Base-by-base conservation (phyloP, 768 basidiomycete genomes). In the Boletellus emodensis region DNA sequence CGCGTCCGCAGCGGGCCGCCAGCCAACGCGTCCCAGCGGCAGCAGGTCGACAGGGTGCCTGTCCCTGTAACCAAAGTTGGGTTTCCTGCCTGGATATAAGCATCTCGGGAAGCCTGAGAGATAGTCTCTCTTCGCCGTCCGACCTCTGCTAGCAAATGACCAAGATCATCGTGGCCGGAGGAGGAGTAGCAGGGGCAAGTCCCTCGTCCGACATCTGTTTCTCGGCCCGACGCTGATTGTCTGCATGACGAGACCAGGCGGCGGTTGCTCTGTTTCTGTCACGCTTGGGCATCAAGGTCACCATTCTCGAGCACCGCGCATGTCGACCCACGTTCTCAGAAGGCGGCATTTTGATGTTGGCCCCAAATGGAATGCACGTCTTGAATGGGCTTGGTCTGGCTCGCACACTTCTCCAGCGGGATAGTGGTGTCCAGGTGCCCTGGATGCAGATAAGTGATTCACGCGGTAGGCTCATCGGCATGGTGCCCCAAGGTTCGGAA, bases 331-430 rank as follows among this genome's bases (percentile, higher is more conserved):
- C 42, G 10, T 26, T 54, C n/a, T 34, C 54, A 13, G 61, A 63
- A 51, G 60, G 63, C 18, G 65, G 61, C 0, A 56, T 67, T 14
- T 43, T 67, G 52, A 59, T 64, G 65, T 42, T 69, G 34, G 62
- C 51, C 22, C 57, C 62, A 3, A 67, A 67, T 34, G 67, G 65
- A 26, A 59, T 68, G 61, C 47, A 63, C 20, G 61, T 63, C 40
- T 41, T 67, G 46, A 49, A 57, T 9, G 62, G 62, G 32, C 65
- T 69, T 26, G 61, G 45, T 13, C 48, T 69, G 13, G 63, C 59
- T 11, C 51, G 15, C 20, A 51, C 49, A 6, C 61, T 69, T 44
- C 57, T 63, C 22, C 55, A 59, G 44, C 57, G 54, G 33, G 48
- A 57, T 10, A 63, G 56, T 5, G 56, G 63, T 8, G 43, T 57